Evolutionary conservation across 2,329 filamentous ascomycete genomes (phyloP).

Genomic region (Diplodia corticola): DNA sequence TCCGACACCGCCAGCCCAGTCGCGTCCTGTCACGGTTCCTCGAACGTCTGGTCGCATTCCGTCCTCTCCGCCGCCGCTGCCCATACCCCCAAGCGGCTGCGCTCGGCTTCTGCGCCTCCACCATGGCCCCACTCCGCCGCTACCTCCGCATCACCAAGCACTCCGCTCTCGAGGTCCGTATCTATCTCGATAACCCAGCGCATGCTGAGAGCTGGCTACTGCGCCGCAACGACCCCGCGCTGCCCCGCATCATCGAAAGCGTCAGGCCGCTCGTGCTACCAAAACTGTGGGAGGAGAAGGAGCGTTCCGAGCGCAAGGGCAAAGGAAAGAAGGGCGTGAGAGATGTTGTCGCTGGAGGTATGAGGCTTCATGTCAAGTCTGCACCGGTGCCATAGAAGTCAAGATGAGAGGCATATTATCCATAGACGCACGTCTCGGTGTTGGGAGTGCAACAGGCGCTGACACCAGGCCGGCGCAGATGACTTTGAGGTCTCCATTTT

Average conservation of each 20-base stretch:
- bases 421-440: background rate
- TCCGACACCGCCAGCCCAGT: background rate
- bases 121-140: conserved; percentile 83
- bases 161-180: conserved; percentile 93
- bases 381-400: background rate
- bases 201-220: conserved; percentile 83
- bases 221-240: conserved; percentile 70
- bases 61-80: background rate
- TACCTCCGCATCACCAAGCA: conserved; percentile 91
- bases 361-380: background rate
- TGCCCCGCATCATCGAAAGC: conserved; percentile 80
- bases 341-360: conserved; percentile 81
- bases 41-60: background rate
- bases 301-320: conserved; percentile 59
- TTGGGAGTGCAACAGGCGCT: background rate
- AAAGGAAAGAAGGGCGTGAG: conserved; percentile 75
- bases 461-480: conserved; percentile 56
- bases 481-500: conserved; percentile 97
- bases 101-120: background rate
- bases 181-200: conserved; percentile 90
- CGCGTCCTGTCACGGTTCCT: background rate
- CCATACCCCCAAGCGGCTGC: background rate
- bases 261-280: conserved; percentile 85
- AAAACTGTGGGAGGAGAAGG: conserved; percentile 84
- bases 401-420: background rate